These are phyloP conservation scores for Lodderomyces pseudojiufengensis DNA, from an alignment of 1,139 yeast genomes.

Conservation along the genomic window DNA sequence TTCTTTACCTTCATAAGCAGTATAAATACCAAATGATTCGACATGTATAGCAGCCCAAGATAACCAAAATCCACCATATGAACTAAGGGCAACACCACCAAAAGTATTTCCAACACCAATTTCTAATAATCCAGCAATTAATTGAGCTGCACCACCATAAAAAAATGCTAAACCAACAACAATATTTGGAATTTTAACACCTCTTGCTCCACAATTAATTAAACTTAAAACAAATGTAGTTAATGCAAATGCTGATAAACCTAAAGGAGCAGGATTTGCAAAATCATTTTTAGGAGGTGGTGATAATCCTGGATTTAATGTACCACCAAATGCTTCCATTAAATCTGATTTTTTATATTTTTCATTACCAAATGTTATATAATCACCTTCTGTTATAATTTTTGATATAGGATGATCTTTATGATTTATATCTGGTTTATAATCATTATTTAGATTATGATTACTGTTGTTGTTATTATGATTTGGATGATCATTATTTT, in stretches of 20 bases:
- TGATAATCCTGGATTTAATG: constrained; percentile 59
- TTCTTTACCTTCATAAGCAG: constrained; percentile 44
- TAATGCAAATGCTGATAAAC: constrained; percentile 81
- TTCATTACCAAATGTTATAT: constrained; percentile 68
- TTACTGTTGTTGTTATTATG: constrained; percentile 1
- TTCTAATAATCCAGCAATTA: constrained; percentile 74
- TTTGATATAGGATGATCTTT: constrained; percentile 20
- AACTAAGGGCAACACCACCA: constrained; percentile 82
- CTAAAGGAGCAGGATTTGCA: constrained; percentile 88
- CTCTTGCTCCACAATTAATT: constrained; percentile 37
- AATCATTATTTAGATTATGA: background rate
- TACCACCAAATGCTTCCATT: constrained; percentile 71
- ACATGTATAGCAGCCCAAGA: constrained; percentile 72
- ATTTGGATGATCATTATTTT: constrained; percentile 4
- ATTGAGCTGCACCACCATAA: constrained; percentile 81
- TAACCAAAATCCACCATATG: constrained; percentile 90
- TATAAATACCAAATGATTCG: constrained; percentile 67
- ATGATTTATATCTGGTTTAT: constrained; percentile 12
- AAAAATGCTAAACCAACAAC: constrained; percentile 70
- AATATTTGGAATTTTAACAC: constrained; percentile 31
- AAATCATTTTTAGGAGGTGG: constrained; percentile 68
- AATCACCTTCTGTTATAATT: constrained; percentile 47
- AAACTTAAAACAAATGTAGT: constrained; percentile 80
- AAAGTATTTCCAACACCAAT: constrained; percentile 78
- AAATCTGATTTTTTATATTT: constrained; percentile 62